Base-by-base conservation (phyloP, 2,329 filamentous ascomycete species). In the Malbranchea zuffiana region DNA sequence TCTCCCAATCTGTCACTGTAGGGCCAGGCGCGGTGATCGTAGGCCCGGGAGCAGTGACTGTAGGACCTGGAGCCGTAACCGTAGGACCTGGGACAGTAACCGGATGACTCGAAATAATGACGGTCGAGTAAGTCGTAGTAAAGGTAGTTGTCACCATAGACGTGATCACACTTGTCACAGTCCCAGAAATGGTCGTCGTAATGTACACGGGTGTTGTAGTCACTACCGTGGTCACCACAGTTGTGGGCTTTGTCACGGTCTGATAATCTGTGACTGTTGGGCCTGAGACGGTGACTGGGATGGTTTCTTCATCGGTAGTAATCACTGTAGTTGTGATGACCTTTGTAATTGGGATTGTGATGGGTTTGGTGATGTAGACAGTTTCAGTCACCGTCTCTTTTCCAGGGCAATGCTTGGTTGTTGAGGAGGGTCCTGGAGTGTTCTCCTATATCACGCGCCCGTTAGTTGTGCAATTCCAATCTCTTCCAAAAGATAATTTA, bases 71-170 rank as follows among this genome's bases (percentile, higher is more conserved):
- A 3, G 29, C 27, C 3, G 27, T 35, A 26, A 32, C 30, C 6
- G 35, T 37, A 4, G 37, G 19, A 8, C 20, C 32, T 7, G 25
- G 21, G 12, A 41, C 17, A 6, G 35, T 37, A n/a, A n/a, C n/a
- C n/a, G n/a, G n/a, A n/a, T n/a, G n/a, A n/a, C n/a, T n/a, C n/a
- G 38, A 40, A 3, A 41, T 42, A 7, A 47, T 32, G 3, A 44
- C 48, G 1, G 43, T 39, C 7, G 39, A 41, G 19, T 37, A 39
- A 6, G 12, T 43, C 8, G 41, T 44, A 6, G 53, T 61, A n/a
- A 58, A 23, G 0, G 55, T 61, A 11, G 55, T 37, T 0, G 58
- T 61, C 5, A 51, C 45, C 8, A 46, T 50, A 0, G 56, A 61
- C 13, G 48, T 45, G 3, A 51, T 47, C 6, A 42, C 28, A n/a